Conservation (phyloP, 2,329 filamentous ascomycete species). For the Akanthomyces uredinophilus region DNA sequence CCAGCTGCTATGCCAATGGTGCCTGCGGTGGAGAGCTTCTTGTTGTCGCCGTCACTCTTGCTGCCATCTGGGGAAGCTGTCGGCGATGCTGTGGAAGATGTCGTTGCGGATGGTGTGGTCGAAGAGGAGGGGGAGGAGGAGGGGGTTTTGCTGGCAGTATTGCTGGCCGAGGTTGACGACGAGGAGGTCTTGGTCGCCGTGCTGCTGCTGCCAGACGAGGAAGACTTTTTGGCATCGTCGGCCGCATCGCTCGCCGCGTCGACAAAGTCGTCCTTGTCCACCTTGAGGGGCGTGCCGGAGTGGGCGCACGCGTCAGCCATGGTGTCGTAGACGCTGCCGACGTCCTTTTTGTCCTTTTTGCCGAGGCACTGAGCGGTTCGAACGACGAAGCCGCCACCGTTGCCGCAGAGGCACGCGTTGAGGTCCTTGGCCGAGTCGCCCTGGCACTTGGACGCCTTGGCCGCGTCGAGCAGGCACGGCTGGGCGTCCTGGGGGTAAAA, state of each 20-base stretch:
- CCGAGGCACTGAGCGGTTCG: conserved; percentile 38
- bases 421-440: conserved; percentile 31
- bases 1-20: conserved; percentile 32
- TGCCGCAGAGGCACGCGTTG: conserved; percentile 42
- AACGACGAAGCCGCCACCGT: conserved; percentile 41
- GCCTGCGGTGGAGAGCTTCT: conserved; percentile 24
- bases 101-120: conserved; percentile 17
- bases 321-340: conserved; percentile 35
- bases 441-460: conserved; percentile 32
- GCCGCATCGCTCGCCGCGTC: conserved; percentile 22
- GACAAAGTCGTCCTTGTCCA: conserved; percentile 36
- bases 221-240: conserved; percentile 1
- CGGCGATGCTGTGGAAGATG: conserved; percentile 13
- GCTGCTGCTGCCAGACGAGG: conserved; percentile 14
- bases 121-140: conserved; percentile 7
- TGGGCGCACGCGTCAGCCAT: conserved; percentile 36
- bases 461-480: conserved; percentile 34
- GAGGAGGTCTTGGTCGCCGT: conserved; percentile 15
- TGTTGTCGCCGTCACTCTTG: not conserved
- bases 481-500: conserved; percentile 38
- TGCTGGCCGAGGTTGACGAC: not conserved
- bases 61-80: not conserved
- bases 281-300: conserved; percentile 34
- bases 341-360: conserved; percentile 25
- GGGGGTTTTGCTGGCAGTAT: conserved; percentile 17